Evolutionary conservation across 2,329 filamentous ascomycete genomes (phyloP).

Genomic region (Anthostomella pinea): DNA sequence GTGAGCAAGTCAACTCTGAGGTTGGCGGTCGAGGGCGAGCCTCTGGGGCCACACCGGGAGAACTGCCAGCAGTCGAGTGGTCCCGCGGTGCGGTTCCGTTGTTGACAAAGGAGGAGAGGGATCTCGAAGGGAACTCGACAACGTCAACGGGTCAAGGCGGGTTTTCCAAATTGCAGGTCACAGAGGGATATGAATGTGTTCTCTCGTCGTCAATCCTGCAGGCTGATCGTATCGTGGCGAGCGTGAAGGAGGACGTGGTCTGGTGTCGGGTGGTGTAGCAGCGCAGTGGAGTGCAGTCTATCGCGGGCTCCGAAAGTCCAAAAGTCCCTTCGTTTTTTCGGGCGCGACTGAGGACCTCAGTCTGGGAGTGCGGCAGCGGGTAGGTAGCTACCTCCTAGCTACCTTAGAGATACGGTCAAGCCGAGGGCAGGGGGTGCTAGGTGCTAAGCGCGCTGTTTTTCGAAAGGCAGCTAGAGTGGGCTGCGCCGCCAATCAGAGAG

Average conservation of each 20-base stretch:
- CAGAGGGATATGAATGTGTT: too few relatives aligned
- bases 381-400: too few relatives aligned
- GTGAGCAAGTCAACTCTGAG: constrained; percentile 18
- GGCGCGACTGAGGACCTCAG: constrained; percentile 2
- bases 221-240: too few relatives aligned
- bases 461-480: background rate
- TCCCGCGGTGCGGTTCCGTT: constrained; percentile 14
- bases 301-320: too few relatives aligned
- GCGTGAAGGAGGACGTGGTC: background rate
- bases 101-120: constrained; percentile 19
- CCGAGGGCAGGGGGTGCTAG: too few relatives aligned
- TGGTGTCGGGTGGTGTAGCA: background rate
- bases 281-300: too few relatives aligned
- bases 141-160: too few relatives aligned
- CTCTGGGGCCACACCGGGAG: constrained; percentile 20
- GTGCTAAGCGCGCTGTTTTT: too few relatives aligned
- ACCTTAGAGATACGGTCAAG: background rate
- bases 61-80: constrained; percentile 18
- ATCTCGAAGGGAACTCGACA: too few relatives aligned
- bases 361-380: too few relatives aligned
- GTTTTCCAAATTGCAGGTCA: too few relatives aligned
- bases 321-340: constrained; percentile 1
- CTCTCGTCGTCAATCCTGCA: too few relatives aligned
- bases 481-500: background rate
- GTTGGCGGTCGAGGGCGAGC: constrained; percentile 21